A percentile compares a stretch with the other conserved stretches of the same genome.
Conservation (phyloP, 2,329 filamentous ascomycete genomes). For the Neodidymelliopsis sp. region DNA sequence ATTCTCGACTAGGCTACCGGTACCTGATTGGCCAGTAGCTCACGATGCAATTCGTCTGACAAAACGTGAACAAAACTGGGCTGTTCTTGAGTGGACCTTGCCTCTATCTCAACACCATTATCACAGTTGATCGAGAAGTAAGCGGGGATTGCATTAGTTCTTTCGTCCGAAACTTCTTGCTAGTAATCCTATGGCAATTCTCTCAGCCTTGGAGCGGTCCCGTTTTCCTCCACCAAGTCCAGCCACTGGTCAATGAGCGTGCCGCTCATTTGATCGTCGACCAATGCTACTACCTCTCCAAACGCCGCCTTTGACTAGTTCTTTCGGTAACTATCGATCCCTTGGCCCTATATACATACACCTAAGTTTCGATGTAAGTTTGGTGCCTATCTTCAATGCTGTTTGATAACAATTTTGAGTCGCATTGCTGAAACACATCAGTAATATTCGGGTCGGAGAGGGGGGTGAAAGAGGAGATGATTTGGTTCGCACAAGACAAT, state of each 20-base stretch:
- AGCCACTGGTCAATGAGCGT: background rate
- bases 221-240: background rate
- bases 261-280: background rate
- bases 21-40: constrained; percentile 3
- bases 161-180: background rate
- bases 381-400: no score
- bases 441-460: no score
- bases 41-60: background rate
- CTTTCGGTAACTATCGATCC: no score
- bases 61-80: background rate
- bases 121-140: no score
- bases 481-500: no score
- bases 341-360: no score
- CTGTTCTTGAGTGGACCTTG: no score
- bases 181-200: background rate
- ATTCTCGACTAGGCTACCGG: constrained; percentile 3
- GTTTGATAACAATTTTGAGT: no score
- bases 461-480: no score
- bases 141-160: background rate
- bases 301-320: background rate
- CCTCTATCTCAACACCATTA: no score
- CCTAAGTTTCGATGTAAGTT: no score
- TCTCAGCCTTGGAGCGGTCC: background rate
- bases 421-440: no score
- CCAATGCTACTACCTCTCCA: background rate